Evolutionary conservation across 805 yeast species (phyloP), one percentile per base, ranked within the genome.

Genomic region (Kockiozyma suomiensis): DNA sequence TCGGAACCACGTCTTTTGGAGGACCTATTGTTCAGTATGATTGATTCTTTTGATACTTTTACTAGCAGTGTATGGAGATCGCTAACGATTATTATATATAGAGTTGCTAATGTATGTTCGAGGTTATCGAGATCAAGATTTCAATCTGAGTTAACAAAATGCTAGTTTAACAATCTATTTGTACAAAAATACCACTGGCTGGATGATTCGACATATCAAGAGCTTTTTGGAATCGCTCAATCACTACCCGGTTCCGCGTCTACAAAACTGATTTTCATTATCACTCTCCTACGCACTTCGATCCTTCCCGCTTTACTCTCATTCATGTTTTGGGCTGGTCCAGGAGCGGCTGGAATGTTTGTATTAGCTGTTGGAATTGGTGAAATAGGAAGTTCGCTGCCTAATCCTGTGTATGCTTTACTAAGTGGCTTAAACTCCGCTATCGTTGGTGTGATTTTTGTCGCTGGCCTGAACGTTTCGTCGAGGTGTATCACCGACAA

Each of bases 201-300:
- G 7, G 50, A 37, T 46, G 65, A 61, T 33, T 30, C 47, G 12
- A 59, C 59, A 3, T 61, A 59, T 19, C 63, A 61, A 46, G 63
- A 61, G 38, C 56, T 59, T 25, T 61, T 59, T 38, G 63, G 56
- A 4, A 54, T 61, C 25, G 63, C 64, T 6, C 59, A 61, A 38
- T 54, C 65, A 3, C 50, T 61, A 2, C 66, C 66, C 12, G 66
- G 66, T 21, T 56, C 66, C n/a, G 66, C 61, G 10, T 59, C 63
- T 21, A 62, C 66, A 2, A 59, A 62, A 54, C 30, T 62, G 41
- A 43, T 59, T 19, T 62, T 59, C 41, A 55, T 56, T 40, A 62
- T 62, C 52, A 59, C 62, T 3, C 46, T 62, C 17, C 55, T 62
- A 5, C 66, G 55, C 25, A 56, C 63, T 19, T 54, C 61, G 12